Evolutionary conservation across 2,329 filamentous ascomycete genomes (phyloP).

Genomic region (Stromatinia cepivora): DNA sequence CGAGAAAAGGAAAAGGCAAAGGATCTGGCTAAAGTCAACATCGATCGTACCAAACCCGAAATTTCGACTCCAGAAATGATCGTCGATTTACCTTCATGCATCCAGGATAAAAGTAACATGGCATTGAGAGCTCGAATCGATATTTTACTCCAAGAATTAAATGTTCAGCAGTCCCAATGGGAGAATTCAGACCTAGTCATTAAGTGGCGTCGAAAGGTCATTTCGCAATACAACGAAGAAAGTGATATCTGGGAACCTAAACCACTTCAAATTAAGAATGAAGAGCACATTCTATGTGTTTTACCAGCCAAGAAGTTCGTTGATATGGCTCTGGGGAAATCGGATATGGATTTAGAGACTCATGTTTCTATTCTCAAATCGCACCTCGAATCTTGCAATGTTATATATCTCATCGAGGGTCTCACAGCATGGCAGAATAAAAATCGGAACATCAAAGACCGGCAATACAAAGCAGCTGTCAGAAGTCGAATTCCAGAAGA

Average conservation of each 20-base stretch:
- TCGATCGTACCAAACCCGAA: constrained; percentile 71
- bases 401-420: constrained; percentile 74
- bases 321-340: constrained; percentile 51
- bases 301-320: constrained; percentile 67
- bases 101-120: constrained; percentile 46
- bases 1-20: constrained; percentile 63
- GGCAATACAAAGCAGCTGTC: constrained; percentile 66
- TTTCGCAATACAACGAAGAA: constrained; percentile 49
- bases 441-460: constrained; percentile 66
- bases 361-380: constrained; percentile 58
- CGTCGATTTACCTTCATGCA: constrained; percentile 61
- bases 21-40: constrained; percentile 72
- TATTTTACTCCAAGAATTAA: constrained; percentile 52
- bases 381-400: constrained; percentile 52
- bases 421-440: constrained; percentile 65
- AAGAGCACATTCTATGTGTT: constrained; percentile 56
- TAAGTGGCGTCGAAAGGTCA: constrained; percentile 55
- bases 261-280: constrained; percentile 45
- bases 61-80: constrained; percentile 76
- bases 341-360: constrained; percentile 54
- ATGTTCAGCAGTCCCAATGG: constrained; percentile 50
- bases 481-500: constrained; percentile 49
- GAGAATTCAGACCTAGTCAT: constrained; percentile 50
- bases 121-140: constrained; percentile 48
- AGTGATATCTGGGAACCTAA: constrained; percentile 52